Percentiles rank a stretch among this genome's conserved stretches.
phyloP scores from a whole-genome alignment of 2,329 filamentous ascomycete species.

The Colletotrichum gigasporum region DNA sequence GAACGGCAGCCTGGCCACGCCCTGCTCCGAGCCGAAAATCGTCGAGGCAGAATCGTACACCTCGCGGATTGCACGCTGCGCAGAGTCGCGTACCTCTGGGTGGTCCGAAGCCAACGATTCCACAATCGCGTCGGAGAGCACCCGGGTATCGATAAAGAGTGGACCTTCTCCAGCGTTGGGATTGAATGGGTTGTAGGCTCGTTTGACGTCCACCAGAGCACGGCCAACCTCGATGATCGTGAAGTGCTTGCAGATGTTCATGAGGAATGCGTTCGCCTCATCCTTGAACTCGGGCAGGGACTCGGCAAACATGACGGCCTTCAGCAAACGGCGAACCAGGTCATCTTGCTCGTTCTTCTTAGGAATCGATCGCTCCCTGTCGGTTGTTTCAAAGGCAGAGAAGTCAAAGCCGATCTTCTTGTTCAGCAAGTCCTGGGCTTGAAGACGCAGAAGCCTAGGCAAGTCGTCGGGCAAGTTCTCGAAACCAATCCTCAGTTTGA shows the following conservation, averaged over 20 bases:
- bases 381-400: slow-evolving; percentile 76
- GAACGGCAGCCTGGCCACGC: slow-evolving; percentile 81
- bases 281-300: slow-evolving; percentile 83
- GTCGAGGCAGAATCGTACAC: slow-evolving; percentile 80
- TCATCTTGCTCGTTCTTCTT: slow-evolving; percentile 90
- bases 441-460: slow-evolving; percentile 82
- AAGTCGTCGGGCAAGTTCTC: slow-evolving; percentile 92
- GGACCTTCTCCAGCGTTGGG: slow-evolving; percentile 88
- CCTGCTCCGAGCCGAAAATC: slow-evolving; percentile 80
- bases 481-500: slow-evolving; percentile 89
- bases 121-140: slow-evolving; percentile 88
- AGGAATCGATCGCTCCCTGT: slow-evolving; percentile 82
- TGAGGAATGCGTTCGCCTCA: slow-evolving; percentile 78
- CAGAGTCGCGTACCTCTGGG: slow-evolving; percentile 80
- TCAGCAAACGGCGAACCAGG: slow-evolving; percentile 85
- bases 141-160: slow-evolving; percentile 84
- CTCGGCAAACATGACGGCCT: slow-evolving; percentile 86
- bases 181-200: slow-evolving; percentile 81
- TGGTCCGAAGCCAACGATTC: slow-evolving; percentile 91
- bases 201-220: slow-evolving; percentile 83
- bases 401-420: slow-evolving; percentile 77
- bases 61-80: slow-evolving; percentile 79
- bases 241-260: slow-evolving; percentile 88
- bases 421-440: slow-evolving; percentile 84
- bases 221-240: slow-evolving; percentile 89